These are phyloP conservation scores for Gardenia jasminoides DNA, from an alignment of 257 asterid species.

Conservation along the genomic window DNA sequence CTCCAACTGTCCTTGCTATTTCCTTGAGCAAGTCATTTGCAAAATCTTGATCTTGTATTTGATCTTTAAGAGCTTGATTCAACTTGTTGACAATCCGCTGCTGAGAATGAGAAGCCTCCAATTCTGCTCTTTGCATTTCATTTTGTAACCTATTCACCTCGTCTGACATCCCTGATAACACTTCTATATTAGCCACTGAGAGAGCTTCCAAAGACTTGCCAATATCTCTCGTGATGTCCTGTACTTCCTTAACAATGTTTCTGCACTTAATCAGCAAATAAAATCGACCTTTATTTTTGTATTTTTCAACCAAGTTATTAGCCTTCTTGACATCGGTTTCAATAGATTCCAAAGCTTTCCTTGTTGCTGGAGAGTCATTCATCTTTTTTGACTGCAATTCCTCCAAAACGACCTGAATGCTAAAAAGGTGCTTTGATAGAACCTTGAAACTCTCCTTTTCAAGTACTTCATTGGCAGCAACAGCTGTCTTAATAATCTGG, in stretches of 20 bases:
- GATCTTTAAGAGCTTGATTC: constrained; percentile 43
- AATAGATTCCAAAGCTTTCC: constrained; percentile 54
- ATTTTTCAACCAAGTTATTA: constrained; percentile 47
- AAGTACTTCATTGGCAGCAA: constrained; percentile 49
- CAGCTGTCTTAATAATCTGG: constrained; percentile 51
- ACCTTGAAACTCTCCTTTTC: constrained; percentile 56
- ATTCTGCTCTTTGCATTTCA: constrained; percentile 62
- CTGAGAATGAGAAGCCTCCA: constrained; percentile 38
- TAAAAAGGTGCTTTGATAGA: constrained; percentile 45
- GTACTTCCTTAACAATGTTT: constrained; percentile 59
- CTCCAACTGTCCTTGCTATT: constrained; percentile 54
- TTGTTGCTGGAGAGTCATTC: constrained; percentile 48
- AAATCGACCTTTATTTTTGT: constrained; percentile 49
- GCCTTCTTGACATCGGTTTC: constrained; percentile 56
- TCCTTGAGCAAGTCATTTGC: constrained; percentile 49
- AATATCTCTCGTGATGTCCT: constrained; percentile 56
- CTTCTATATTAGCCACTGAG: constrained; percentile 46
- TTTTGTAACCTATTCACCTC: constrained; percentile 44
- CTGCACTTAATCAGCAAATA: constrained; percentile 57
- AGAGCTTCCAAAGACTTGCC: constrained; percentile 48
- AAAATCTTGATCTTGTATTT: constrained; percentile 41
- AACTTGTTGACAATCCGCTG: constrained; percentile 50
- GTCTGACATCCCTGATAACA: constrained; percentile 51
- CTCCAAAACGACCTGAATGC: constrained; percentile 47
- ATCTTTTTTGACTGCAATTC: constrained; percentile 44